Conservation (phyloP, 495 filamentous ascomycete genomes). For the Penicillium herquei region DNA sequence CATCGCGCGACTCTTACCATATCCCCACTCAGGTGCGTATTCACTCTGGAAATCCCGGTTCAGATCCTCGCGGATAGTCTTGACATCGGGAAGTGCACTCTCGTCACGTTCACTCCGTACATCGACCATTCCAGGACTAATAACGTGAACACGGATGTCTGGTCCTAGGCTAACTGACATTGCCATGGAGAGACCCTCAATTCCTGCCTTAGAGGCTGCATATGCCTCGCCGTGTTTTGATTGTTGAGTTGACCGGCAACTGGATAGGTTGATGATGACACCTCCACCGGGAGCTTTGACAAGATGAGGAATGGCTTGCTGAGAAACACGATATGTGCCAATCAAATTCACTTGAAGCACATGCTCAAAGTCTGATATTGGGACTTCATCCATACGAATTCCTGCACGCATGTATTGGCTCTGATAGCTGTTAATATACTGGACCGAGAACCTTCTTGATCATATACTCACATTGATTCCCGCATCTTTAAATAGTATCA, state of each 20-base stretch:
- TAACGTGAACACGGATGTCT: constrained; percentile 1
- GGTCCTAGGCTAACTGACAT: constrained; percentile 1
- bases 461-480: background rate
- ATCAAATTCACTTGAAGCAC: constrained; percentile 1
- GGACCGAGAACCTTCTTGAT: background rate
- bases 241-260: constrained; percentile 2
- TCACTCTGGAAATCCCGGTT: constrained; percentile 4
- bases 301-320: constrained; percentile 1
- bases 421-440: background rate
- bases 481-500: background rate
- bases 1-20: background rate
- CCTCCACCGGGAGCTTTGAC: background rate
- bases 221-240: constrained; percentile 4
- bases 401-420: constrained; percentile 5
- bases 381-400: constrained; percentile 2
- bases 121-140: constrained; percentile 5
- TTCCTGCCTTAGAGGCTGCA: constrained; percentile 1
- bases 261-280: constrained; percentile 4
- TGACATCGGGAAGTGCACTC: background rate
- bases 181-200: constrained; percentile 4
- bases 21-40: constrained; percentile 2
- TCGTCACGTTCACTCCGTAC: constrained; percentile 2
- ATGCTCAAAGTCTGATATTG: constrained; percentile 3
- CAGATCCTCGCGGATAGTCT: background rate
- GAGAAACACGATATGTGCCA: constrained; percentile 4